Base-by-base conservation (phyloP, 129 eudicot species). In the Flaveria bidentis region DNA sequence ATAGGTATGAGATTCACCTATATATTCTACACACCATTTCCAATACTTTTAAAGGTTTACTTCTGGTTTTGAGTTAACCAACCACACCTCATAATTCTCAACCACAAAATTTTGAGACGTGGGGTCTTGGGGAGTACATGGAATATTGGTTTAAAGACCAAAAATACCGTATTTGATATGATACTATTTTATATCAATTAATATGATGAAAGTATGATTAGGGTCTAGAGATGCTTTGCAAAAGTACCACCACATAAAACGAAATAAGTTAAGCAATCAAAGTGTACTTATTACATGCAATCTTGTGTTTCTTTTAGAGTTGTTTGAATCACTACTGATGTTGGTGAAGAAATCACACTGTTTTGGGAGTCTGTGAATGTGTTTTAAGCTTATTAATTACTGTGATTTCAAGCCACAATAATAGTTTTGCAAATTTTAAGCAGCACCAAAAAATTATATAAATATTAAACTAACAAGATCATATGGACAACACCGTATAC, bases 1-100 rank as follows among this genome's bases (percentile, higher is more conserved):
- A 69, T 53, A 78, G 42, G 76, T 69, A 44, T 58, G 52, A 69
- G 82, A 78, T 78, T 9, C 82, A 69, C 30, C 25, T 78, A 57
- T 18, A 69, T 69, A 58, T 78, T 70, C 76, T 17, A 33, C 51
- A 58, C 42, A 18, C 72, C 76, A 68, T 69, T 77, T 39, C 69
- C 69, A 44, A 69, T 25, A 22, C 58, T 66, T 66, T 33, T 33
- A 64, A 23, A 9, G 47, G 14, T 55, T 68, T 65, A 55, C 72
- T 63, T 77, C 30, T 77, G 63, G 82, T 46, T 78, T 55, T 70
- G 52, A 58, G 52, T 47, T 78, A 28, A 70, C 58, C 70, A 71
- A 78, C 71, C 71, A 22, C 3, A 26, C 22, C 39, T 57, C 30
- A 55, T 67, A 30, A 58, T 57, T 78, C 55, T 60, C 65, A 71